Percentiles rank a stretch among this genome's conserved stretches.
Conservation (phyloP, 176 grass and related monocot species). For the Pontederia crassipes region DNA sequence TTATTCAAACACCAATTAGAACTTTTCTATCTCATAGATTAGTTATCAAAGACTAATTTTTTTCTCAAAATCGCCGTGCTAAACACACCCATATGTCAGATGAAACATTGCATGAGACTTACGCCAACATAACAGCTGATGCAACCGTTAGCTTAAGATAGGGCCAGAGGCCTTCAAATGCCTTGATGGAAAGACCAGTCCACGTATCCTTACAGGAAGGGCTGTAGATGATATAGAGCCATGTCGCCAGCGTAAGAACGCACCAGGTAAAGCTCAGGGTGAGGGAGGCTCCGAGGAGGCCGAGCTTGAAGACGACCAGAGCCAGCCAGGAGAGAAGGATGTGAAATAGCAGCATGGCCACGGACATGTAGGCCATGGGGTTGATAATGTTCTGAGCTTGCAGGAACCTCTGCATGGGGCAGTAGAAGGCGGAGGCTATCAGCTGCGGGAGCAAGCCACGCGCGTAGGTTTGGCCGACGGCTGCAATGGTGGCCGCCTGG, state of each 20-base stretch:
- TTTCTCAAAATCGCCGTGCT: no score
- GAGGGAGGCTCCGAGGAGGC: constrained; percentile 18
- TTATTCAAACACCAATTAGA: no score
- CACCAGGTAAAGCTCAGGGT: constrained; percentile 20
- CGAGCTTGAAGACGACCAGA: constrained; percentile 16
- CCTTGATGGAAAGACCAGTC: constrained; percentile 23
- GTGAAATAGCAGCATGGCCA: constrained; percentile 18
- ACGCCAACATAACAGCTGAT: constrained; percentile 62
- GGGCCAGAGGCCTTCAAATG: constrained; percentile 17
- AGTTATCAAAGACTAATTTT: no score
- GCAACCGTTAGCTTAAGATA: constrained; percentile 26
- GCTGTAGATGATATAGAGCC: constrained; percentile 14
- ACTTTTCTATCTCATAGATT: no score
- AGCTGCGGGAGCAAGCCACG: constrained; percentile 7
- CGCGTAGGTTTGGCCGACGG: constrained; percentile 1
- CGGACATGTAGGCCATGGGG: constrained; percentile 21
- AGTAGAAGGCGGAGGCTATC: constrained; percentile 48
- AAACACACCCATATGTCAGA: no score
- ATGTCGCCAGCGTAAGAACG: constrained; percentile 8
- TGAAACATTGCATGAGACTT: constrained; percentile 15
- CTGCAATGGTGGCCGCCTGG: constrained; percentile 7
- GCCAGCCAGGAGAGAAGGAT: constrained; percentile 20
- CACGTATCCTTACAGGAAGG: constrained; percentile 24
- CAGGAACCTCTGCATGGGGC: constrained; percentile 73
- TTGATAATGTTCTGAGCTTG: constrained; percentile 67